Conservation (phyloP, 345 rosid species). For the Tarenaya hassleriana region DNA sequence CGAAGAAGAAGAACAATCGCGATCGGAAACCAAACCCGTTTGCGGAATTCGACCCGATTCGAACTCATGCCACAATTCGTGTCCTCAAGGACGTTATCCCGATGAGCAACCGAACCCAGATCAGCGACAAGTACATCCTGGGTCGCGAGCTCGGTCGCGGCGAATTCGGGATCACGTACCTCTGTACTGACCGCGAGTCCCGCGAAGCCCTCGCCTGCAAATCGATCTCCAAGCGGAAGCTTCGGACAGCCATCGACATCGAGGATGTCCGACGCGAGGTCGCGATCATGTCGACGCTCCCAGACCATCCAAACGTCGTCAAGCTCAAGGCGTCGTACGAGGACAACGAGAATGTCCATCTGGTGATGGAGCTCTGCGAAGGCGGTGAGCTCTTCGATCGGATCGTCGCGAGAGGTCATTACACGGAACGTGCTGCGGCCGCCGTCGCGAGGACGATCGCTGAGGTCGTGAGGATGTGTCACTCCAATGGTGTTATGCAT, state of each 20-base stretch:
- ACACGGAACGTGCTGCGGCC: slow-evolving; percentile 91
- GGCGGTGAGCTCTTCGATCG: slow-evolving; percentile 95
- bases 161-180: slow-evolving; percentile 88
- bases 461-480: slow-evolving; percentile 93
- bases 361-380: slow-evolving; percentile 95
- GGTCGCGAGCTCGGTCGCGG: slow-evolving; percentile 92
- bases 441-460: slow-evolving; percentile 65
- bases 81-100: slow-evolving; percentile 69
- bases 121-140: slow-evolving; percentile 75
- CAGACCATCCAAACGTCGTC: slow-evolving; percentile 79
- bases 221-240: slow-evolving; percentile 81
- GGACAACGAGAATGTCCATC: slow-evolving; percentile 79
- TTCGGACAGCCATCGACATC: slow-evolving; percentile 77
- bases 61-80: slow-evolving; percentile 52
- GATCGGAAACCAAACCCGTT: slow-evolving; percentile 57
- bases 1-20: slow-evolving; percentile 29
- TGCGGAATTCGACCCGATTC: slow-evolving; percentile 31
- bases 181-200: slow-evolving; percentile 79
- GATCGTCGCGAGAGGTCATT: slow-evolving; percentile 94
- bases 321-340: slow-evolving; percentile 90
- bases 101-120: slow-evolving; percentile 52
- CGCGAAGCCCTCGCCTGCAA: slow-evolving; percentile 74
- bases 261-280: slow-evolving; percentile 95
- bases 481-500: slow-evolving; percentile 84
- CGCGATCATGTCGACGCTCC: slow-evolving; percentile 81